Base-by-base conservation (phyloP, 2,329 filamentous ascomycete species). In the Periconia sp. region DNA sequence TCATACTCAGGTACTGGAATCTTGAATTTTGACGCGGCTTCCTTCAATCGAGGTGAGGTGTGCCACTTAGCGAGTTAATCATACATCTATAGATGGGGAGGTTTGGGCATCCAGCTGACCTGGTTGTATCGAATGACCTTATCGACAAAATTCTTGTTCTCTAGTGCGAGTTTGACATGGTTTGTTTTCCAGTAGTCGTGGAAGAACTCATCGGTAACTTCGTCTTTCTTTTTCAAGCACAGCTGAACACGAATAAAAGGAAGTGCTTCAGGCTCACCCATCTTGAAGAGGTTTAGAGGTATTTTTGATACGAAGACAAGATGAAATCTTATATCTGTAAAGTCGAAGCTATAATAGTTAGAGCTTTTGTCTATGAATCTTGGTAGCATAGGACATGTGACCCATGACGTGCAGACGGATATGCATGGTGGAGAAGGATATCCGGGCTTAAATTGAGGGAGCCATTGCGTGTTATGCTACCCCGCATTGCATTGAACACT, bases 191-290 rank as follows among this genome's bases (percentile, higher is more conserved):
- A 64, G 30, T 64, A 61, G 23, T 52, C 43, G 25, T 60, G 59
- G 40, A 65, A 65, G 33, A 64, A 60, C 10, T 65, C 61, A 33
- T 63, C 55, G 17, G 52, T 56, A 32, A 65, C 49, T 29, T 58
- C 40, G 17, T 60, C 57, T 29, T 60, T 59, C 35, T 65, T 65
- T 17, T 57, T 56, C 10, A 65, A 36, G 34, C 45, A 61, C 5
- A 65, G 44, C 15, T 54, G 54, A 6, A 65, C 46, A 34, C 56
- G 56, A 35, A 59, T 40, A 26, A 10, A 43, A 1, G 48, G 48
- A 13, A 41, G 37, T 51, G 53, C 41, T 34, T 19, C 25, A 2
- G 44, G 43, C 28, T 48, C 48, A 22, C 21, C 48, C 48, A 51
- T 51, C 22, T 6, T 45, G 15, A 23, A n/a, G n/a, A n/a, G n/a